phyloP scores from a whole-genome alignment of 2,329 filamentous ascomycete species.

The Apiospora malaysiana region DNA sequence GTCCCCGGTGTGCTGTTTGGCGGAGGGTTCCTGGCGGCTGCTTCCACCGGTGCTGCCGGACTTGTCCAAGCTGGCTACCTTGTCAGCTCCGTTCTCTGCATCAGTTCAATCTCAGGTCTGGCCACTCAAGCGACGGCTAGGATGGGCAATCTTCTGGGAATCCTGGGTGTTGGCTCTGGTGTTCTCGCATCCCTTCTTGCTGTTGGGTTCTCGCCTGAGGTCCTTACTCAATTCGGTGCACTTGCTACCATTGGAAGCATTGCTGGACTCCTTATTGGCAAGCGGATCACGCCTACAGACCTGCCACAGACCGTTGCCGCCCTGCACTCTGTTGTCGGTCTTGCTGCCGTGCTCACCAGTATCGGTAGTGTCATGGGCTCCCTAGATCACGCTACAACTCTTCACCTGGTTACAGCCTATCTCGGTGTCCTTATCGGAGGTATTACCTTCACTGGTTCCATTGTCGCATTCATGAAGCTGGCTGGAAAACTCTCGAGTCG shows the following conservation, averaged over 20 bases:
- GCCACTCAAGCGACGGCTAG: constrained; percentile 84
- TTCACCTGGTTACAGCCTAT: constrained; percentile 87
- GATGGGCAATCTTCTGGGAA: constrained; percentile 84
- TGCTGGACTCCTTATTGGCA: constrained; percentile 75
- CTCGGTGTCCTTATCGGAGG: constrained; percentile 86
- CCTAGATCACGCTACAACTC: constrained; percentile 71
- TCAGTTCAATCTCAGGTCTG: constrained; percentile 81
- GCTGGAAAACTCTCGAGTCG: constrained; percentile 82
- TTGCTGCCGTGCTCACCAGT: constrained; percentile 87
- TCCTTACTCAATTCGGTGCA: constrained; percentile 78
- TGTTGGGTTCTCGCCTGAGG: constrained; percentile 79
- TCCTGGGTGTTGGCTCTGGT: constrained; percentile 82
- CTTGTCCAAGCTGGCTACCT: constrained; percentile 88
- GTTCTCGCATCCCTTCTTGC: constrained; percentile 83
- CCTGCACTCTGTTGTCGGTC: constrained; percentile 86
- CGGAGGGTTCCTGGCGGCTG: constrained; percentile 80
- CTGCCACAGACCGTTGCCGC: constrained; percentile 90
- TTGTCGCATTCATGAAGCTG: constrained; percentile 89
- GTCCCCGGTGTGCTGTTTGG: constrained; percentile 79
- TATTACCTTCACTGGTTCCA: constrained; percentile 88
- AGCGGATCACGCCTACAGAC: constrained; percentile 85
- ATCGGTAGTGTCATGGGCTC: constrained; percentile 84
- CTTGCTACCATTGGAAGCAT: constrained; percentile 76
- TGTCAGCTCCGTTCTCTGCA: constrained; percentile 83
- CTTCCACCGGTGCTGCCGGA: constrained; percentile 80